Conservation (phyloP, 2,329 filamentous ascomycete species). For the Stachybotrys chlorohalonatus region DNA sequence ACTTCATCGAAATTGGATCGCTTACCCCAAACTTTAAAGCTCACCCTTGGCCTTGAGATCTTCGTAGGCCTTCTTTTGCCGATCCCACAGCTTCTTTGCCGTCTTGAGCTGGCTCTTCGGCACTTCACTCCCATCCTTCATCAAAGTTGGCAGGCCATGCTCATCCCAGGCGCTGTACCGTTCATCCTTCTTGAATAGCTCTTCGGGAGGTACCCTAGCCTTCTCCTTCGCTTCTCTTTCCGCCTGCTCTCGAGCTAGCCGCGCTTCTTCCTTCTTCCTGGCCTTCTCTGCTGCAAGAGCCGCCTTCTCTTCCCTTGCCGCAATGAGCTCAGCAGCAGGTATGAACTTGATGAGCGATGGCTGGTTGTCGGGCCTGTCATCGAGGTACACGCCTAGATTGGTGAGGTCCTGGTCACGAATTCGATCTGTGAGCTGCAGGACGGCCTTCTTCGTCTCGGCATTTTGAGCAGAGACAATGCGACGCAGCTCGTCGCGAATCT, state of each 20-base stretch:
- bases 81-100: slow-evolving; percentile 81
- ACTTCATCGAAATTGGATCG: neutral
- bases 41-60: slow-evolving; percentile 33
- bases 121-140: slow-evolving; percentile 69
- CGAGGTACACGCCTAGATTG: slow-evolving; percentile 76
- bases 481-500: slow-evolving; percentile 53
- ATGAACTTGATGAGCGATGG: slow-evolving; percentile 66
- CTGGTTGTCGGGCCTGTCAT: slow-evolving; percentile 61
- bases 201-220: slow-evolving; percentile 43
- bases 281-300: slow-evolving; percentile 53
- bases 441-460: slow-evolving; percentile 54
- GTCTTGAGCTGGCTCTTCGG: slow-evolving; percentile 75
- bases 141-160: slow-evolving; percentile 69
- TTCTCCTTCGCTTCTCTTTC: slow-evolving; percentile 48
- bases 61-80: slow-evolving; percentile 78
- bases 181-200: slow-evolving; percentile 49
- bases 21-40: slow-evolving; percentile 7
- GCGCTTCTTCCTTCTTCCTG: slow-evolving; percentile 45
- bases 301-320: slow-evolving; percentile 49
- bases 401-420: slow-evolving; percentile 76
- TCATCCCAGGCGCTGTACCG: slow-evolving; percentile 71
- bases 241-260: slow-evolving; percentile 37
- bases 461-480: slow-evolving; percentile 37
- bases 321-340: slow-evolving; percentile 46
- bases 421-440: slow-evolving; percentile 68